Evolutionary conservation across 495 filamentous ascomycete genomes (phyloP).

Genomic region (Xylaria cubensis): DNA sequence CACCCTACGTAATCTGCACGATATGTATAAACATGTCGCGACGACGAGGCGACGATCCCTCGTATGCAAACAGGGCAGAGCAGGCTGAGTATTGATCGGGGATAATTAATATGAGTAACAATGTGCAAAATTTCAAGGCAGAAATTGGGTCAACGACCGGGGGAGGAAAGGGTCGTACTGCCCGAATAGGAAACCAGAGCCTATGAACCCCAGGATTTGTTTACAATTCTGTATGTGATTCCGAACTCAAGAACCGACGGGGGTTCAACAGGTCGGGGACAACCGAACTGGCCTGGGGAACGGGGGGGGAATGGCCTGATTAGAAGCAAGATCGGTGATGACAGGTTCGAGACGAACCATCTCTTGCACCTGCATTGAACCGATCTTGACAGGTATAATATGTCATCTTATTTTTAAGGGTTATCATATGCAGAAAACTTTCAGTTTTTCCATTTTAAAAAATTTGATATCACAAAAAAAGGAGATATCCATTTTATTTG

Average conservation of each 20-base stretch:
- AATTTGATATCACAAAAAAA: slow-evolving; percentile 1
- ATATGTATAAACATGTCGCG: neutral
- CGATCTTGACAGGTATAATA: slow-evolving; percentile 6
- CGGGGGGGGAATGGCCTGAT: slow-evolving; percentile 8
- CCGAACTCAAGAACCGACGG: slow-evolving; percentile 2
- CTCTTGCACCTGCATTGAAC: slow-evolving; percentile 13
- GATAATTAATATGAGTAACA: slow-evolving; percentile 6
- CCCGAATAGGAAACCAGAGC: slow-evolving; percentile 20
- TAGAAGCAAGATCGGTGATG: slow-evolving; percentile 8
- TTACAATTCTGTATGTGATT: slow-evolving; percentile 7
- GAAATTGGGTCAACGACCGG: neutral
- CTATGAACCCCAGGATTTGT: neutral
- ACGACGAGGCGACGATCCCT: slow-evolving; percentile 17
- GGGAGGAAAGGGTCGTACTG: slow-evolving; percentile 6
- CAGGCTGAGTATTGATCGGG: neutral
- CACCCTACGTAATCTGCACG: slow-evolving; percentile 15
- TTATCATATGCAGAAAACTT: neutral
- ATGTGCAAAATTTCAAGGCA: slow-evolving; percentile 13
- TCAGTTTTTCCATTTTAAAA: neutral
- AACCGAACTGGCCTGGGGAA: neutral
- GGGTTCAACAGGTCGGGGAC: neutral
- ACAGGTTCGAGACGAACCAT: neutral
- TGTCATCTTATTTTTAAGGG: neutral
- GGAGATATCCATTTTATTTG: slow-evolving; percentile 5
- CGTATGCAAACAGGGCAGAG: slow-evolving; percentile 12